Evolutionary conservation across 139 green algal genomes (phyloP).

Genomic region (Marvania coccoides): DNA sequence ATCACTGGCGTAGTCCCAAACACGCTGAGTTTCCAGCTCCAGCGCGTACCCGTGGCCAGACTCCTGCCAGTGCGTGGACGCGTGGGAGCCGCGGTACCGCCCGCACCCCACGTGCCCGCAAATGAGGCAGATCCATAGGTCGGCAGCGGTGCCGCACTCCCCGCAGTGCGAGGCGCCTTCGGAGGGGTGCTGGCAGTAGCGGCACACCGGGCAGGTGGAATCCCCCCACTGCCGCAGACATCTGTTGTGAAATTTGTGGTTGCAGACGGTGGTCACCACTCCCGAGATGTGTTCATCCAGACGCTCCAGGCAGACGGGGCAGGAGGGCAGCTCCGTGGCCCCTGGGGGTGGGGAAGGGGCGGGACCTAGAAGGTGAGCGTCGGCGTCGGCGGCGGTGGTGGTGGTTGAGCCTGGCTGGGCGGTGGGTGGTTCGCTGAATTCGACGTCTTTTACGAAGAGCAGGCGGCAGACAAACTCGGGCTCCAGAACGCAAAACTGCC

Average conservation of each 20-base stretch:
- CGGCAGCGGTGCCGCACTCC: conserved; percentile 53
- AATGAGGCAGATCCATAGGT: conserved; percentile 98
- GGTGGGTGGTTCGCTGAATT: conserved; percentile 5
- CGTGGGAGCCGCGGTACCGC: conserved; percentile 77
- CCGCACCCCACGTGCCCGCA: conserved; percentile 94
- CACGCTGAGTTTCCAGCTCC: conserved; percentile 73
- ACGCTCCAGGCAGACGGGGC: conserved; percentile 93
- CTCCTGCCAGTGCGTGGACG: conserved; percentile 74
- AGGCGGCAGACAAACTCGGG: conserved; percentile 72
- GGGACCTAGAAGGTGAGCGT: neutral
- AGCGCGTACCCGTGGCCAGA: conserved; percentile 87
- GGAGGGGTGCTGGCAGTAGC: conserved; percentile 55
- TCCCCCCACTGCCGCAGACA: conserved; percentile 88
- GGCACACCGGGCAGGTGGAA: conserved; percentile 85
- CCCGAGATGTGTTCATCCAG: conserved; percentile 91
- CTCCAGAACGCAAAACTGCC: conserved; percentile 68
- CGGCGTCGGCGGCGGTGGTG: neutral
- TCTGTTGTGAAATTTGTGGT: conserved; percentile 78
- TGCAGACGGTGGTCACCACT: conserved; percentile 79
- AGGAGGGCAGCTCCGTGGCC: conserved; percentile 83
- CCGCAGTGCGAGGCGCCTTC: conserved; percentile 48
- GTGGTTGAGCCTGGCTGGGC: neutral
- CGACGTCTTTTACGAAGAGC: conserved; percentile 46
- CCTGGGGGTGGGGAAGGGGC: conserved; percentile 28
- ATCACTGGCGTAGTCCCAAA: conserved; percentile 97